Evolutionary conservation across 768 basidiomycete species (phyloP), one percentile per base, ranked within the genome.

Genomic region (Tricholoma sp.): DNA sequence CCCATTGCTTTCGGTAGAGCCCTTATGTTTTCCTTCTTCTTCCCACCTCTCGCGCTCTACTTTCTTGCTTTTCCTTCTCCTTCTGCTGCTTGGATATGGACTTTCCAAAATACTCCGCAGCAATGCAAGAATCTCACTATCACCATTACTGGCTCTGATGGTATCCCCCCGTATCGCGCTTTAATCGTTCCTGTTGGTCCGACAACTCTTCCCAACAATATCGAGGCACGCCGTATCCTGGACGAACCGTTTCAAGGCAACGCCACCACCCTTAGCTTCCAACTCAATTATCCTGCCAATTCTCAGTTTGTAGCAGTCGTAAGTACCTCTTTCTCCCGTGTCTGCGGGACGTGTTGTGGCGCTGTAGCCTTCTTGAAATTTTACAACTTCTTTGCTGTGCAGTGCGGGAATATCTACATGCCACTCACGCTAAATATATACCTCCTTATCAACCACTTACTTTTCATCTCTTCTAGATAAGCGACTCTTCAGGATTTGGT

Each of bases 291-390:
- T 66, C 89, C 89, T 0, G 75, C 71, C 50, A 77, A 82, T 65
- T 87, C 88, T 3, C 84, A 88, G 64, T 85, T 92, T 54, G 87
- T 91, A 22, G 83, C 85, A 4, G 85, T 90, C 64, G 89, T 89
- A 64, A 72, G 86, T 83, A 5, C n/a, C 37, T 50, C 31, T 56
- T 31, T 18, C 56, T 49, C 50, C n/a, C 16, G 16, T 49, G 29
- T 11, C 47, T 21, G 19, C 24, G 12, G 22, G 10, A 32, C 10
- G 10, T 43, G 4, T 14, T 46, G 22, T 24, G 45, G 11, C 21
- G 4, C 10, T 45, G 18, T 19, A 27, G 24, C 8, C 21, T 52
- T 24, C 11, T 32, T 0, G 8, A 14, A n/a, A 34, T 18, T 22
- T 54, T 49, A 39, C 57, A 31, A 22, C 5, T 32, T 18, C 10